Percentiles rank a stretch among this genome's conserved stretches.
These are phyloP conservation scores for Dioscorea cayenensis DNA, from an alignment of 116 monocot species.

Conservation along the genomic window DNA sequence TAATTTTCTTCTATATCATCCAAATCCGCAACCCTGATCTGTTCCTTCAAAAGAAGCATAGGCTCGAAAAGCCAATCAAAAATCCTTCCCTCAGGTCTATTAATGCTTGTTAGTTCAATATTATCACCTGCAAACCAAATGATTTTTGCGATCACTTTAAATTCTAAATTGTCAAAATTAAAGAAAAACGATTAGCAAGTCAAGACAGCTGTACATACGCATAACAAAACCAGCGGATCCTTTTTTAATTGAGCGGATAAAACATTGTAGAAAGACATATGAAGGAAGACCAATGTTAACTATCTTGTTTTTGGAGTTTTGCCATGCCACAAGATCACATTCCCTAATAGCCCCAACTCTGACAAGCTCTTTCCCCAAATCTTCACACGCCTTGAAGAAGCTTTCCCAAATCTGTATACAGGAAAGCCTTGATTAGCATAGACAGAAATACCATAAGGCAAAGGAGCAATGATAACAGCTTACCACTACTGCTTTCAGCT, in stretches of 20 bases:
- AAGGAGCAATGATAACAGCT: not conserved
- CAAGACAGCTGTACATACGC: too few relatives aligned
- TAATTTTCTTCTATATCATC: constrained; percentile 24
- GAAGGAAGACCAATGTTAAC: constrained; percentile 38
- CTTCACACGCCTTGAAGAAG: constrained; percentile 24
- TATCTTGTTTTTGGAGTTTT: constrained; percentile 32
- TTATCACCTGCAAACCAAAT: constrained; percentile 6
- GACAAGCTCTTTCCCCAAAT: constrained; percentile 25
- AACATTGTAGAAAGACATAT: constrained; percentile 28
- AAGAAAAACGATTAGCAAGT: too few relatives aligned
- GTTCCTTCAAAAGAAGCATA: constrained; percentile 35
- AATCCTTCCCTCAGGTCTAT: constrained; percentile 34
- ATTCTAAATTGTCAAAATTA: too few relatives aligned
- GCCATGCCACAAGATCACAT: constrained; percentile 17
- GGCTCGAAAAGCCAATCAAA: constrained; percentile 54
- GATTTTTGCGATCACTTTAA: too few relatives aligned
- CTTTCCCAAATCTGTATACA: constrained; percentile 28
- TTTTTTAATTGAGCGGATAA: constrained; percentile 24
- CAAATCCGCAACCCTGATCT: constrained; percentile 24
- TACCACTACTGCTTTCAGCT: constrained; percentile 25
- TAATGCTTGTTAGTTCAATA: constrained; percentile 22
- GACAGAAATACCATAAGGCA: not conserved
- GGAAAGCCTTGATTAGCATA: not conserved
- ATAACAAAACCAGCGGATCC: constrained; percentile 21
- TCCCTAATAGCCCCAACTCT: constrained; percentile 20